A percentile compares a stretch with the other conserved stretches of the same genome.
These are phyloP conservation scores for Polysphondylium violaceum DNA, from an alignment of 78 protist species.

Conservation along the genomic window DNA sequence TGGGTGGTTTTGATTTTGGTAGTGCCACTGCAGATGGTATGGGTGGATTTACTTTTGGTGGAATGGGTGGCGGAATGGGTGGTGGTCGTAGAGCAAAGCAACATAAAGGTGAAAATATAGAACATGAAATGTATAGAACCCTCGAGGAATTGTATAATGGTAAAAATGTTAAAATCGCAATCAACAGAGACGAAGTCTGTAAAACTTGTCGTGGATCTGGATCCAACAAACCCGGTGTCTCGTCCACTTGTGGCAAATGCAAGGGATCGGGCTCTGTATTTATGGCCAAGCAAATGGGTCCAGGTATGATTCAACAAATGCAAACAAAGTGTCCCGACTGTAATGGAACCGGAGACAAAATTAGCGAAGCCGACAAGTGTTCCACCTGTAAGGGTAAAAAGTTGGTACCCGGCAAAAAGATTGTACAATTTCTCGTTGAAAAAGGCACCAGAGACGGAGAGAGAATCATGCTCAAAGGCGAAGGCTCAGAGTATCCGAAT, in stretches of 20 bases:
- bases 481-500: conserved; percentile 77
- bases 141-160: conserved; percentile 81
- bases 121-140: conserved; percentile 50
- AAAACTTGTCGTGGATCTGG: conserved; percentile 58
- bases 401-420: conserved; percentile 47
- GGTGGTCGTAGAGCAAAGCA: conserved; percentile 24
- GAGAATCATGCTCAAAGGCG: conserved; percentile 22
- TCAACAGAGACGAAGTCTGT: conserved; percentile 52
- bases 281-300: conserved; percentile 87
- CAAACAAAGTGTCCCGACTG: conserved; percentile 72
- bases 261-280: conserved; percentile 87
- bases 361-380: conserved; percentile 66
- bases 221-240: conserved; percentile 52
- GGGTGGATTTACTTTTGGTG: conserved; percentile 66
- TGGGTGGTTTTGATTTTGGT: conserved; percentile 26
- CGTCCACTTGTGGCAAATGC: conserved; percentile 88
- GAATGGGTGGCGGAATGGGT: conserved; percentile 1
- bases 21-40: conserved; percentile 45
- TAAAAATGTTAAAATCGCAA: conserved; percentile 41
- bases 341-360: conserved; percentile 60
- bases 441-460: conserved; percentile 83
- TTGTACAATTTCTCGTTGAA: conserved; percentile 78
- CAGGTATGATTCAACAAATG: conserved; percentile 93
- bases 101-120: conserved; percentile 47
- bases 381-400: conserved; percentile 53